Conservation (phyloP, 805 yeast species). For the Starmera quercuum region DNA sequence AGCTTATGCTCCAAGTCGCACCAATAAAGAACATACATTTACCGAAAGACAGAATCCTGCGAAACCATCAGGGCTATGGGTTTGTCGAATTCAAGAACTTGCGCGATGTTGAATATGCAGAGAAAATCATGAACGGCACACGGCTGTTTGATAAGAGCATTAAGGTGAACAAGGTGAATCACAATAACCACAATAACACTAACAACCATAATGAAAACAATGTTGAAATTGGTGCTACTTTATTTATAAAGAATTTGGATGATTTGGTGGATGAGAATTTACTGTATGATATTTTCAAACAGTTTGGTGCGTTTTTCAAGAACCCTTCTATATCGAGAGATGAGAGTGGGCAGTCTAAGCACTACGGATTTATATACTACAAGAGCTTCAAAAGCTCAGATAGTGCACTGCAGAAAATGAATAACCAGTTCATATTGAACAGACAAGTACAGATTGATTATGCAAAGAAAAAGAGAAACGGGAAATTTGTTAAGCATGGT, state of each 20-base stretch:
- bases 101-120: conserved; percentile 65
- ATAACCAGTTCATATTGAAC: conserved; percentile 65
- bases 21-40: conserved; percentile 64
- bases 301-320: conserved; percentile 56
- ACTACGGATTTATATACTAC: conserved; percentile 61
- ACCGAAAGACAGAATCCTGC: conserved; percentile 71
- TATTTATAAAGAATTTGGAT: conserved; percentile 64
- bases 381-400: conserved; percentile 65
- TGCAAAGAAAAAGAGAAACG: conserved; percentile 54
- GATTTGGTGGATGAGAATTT: conserved; percentile 55
- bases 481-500: conserved; percentile 61
- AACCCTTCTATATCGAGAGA: conserved; percentile 46
- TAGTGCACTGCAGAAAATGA: conserved; percentile 58
- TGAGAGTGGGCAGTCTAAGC: conserved; percentile 40
- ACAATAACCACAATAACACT: conserved; percentile 6
- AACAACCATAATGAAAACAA: conserved; percentile 12
- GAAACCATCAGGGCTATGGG: conserved; percentile 79
- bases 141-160: conserved; percentile 54
- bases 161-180: conserved; percentile 45
- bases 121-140: conserved; percentile 50
- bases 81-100: conserved; percentile 63
- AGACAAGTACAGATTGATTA: conserved; percentile 53
- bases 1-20: conserved; percentile 77
- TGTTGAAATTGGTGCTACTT: conserved; percentile 52
- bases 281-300: conserved; percentile 41